Percentiles rank a stretch among this genome's conserved stretches.
phyloP scores from a whole-genome alignment of 176 grass and related monocot species.

The Carex myosuroides region DNA sequence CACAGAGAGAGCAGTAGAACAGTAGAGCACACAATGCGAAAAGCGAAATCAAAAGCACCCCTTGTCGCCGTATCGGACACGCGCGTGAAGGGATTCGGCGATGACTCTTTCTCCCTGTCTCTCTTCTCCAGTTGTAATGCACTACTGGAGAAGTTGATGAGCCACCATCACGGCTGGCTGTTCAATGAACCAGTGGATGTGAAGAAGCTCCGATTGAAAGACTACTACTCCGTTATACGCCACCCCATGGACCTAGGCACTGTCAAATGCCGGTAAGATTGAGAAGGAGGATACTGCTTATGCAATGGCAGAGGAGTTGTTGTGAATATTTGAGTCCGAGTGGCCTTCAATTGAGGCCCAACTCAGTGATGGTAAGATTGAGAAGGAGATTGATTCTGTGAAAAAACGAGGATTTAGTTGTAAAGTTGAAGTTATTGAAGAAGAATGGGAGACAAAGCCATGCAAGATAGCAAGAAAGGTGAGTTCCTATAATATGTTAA shows the following conservation, averaged over 20 bases:
- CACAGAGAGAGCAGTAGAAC: background rate
- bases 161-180: conserved; percentile 49
- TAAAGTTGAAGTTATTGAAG: conserved; percentile 17
- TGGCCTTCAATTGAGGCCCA: conserved; percentile 23
- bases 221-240: conserved; percentile 52
- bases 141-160: conserved; percentile 49
- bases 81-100: background rate
- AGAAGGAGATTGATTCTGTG: background rate
- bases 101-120: background rate
- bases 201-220: conserved; percentile 45
- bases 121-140: conserved; percentile 54
- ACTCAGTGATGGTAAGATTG: background rate
- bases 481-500: background rate
- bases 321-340: conserved; percentile 15
- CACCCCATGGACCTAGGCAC: conserved; percentile 75
- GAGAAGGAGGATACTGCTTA: conserved; percentile 19
- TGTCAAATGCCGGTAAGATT: conserved; percentile 40
- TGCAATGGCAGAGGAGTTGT: conserved; percentile 20
- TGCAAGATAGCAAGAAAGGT: conserved; percentile 19
- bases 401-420: background rate
- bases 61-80: background rate
- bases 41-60: background rate
- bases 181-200: conserved; percentile 70
- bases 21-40: background rate
- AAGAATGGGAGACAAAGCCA: conserved; percentile 23